Conservation (phyloP, 1,284 basidiomycete species). For the Irpex sp. region DNA sequence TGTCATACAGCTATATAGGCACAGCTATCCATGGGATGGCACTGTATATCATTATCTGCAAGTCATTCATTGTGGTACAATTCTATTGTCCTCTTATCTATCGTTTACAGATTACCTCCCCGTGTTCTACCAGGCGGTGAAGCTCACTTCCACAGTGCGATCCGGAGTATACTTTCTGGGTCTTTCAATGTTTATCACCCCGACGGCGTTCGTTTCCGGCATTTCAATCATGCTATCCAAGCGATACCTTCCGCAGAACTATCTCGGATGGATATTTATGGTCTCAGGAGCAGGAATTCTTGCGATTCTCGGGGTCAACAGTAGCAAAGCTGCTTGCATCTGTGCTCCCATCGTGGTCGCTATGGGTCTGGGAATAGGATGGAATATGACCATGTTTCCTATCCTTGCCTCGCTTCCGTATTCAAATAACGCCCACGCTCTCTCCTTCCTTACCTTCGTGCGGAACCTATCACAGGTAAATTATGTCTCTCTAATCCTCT, state of each 20-base stretch:
- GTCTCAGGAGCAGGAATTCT: constrained; percentile 23
- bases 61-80: not conserved
- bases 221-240: constrained; percentile 15
- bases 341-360: constrained; percentile 16
- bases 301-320: constrained; percentile 16
- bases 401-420: constrained; percentile 18
- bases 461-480: constrained; percentile 6
- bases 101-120: not conserved
- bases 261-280: constrained; percentile 20
- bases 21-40: not conserved
- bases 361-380: constrained; percentile 19
- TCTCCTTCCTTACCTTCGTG: constrained; percentile 21
- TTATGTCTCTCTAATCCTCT: not conserved
- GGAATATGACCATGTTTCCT: constrained; percentile 20
- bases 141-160: constrained; percentile 7
- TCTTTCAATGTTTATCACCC: constrained; percentile 7
- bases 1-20: not conserved
- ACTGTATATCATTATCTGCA: not conserved
- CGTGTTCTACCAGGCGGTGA: constrained; percentile 4
- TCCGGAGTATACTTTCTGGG: constrained; percentile 15
- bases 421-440: constrained; percentile 14
- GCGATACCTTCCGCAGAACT: constrained; percentile 21
- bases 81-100: too few species aligned
- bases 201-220: constrained; percentile 18
- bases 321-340: constrained; percentile 12